phyloP scores from a whole-genome alignment of 306 rosid species.

The Quercus suber region DNA sequence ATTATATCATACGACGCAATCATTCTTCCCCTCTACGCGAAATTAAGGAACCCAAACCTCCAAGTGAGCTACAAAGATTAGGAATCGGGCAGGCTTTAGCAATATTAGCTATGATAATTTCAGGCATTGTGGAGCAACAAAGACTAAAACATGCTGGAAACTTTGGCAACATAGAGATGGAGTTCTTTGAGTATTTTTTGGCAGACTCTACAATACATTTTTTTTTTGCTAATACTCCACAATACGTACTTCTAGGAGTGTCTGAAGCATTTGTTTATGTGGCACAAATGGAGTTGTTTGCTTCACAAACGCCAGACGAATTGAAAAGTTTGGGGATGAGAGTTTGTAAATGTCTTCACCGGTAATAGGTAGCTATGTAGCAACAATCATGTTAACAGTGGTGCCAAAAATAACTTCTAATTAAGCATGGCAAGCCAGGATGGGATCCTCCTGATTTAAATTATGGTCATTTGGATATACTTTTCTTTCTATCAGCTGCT shows the following conservation, averaged over 20 bases:
- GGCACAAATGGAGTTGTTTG: conserved; percentile 59
- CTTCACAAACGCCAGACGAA: conserved; percentile 50
- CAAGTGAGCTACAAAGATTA: conserved; percentile 40
- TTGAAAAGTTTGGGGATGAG: conserved; percentile 57
- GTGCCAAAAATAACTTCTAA: conserved; percentile 44
- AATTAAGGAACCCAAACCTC: conserved; percentile 44
- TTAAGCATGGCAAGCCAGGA: conserved; percentile 35
- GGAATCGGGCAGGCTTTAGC: conserved; percentile 50
- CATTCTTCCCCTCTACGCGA: conserved; percentile 33
- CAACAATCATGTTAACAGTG: conserved; percentile 41
- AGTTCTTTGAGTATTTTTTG: conserved; percentile 37
- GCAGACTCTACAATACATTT: conserved; percentile 57
- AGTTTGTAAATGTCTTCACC: conserved; percentile 49
- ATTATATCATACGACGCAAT: conserved; percentile 41
- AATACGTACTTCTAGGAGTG: conserved; percentile 50
- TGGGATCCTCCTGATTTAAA: conserved; percentile 65
- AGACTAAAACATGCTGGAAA: conserved; percentile 26
- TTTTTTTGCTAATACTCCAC: conserved; percentile 22
- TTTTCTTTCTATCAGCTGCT: conserved; percentile 51
- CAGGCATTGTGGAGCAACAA: conserved; percentile 41
- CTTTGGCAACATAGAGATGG: conserved; percentile 22
- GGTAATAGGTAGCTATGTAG: conserved; percentile 55
- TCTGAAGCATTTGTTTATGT: conserved; percentile 54
- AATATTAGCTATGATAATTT: conserved; percentile 38
- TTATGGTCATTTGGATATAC: conserved; percentile 57